Evolutionary conservation across 192 early-diverging fungal species (phyloP).

Genomic region (Rhizophagus clarus): DNA sequence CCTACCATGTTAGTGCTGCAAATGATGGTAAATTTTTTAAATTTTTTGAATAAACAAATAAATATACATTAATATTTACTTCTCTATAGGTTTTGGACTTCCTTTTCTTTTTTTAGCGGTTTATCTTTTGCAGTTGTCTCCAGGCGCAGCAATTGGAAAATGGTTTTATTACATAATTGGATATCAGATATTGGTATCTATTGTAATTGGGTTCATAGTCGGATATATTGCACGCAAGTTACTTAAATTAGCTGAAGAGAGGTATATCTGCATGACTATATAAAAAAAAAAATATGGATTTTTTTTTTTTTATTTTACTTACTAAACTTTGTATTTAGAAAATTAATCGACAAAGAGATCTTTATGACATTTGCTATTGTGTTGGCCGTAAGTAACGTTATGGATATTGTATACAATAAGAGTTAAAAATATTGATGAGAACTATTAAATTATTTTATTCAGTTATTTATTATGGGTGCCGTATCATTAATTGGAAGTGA

Average conservation of each 20-base stretch:
- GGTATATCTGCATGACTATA: conserved; percentile 39
- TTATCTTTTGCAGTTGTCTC: conserved; percentile 56
- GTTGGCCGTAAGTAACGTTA: conserved; percentile 49
- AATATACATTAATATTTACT: conserved; percentile 45
- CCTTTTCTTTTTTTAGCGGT: conserved; percentile 83
- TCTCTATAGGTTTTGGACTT: conserved; percentile 56
- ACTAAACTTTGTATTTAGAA: conserved; percentile 22
- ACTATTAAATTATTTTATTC: not conserved
- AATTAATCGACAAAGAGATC: conserved; percentile 74
- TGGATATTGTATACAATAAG: not conserved
- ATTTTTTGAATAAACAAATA: not conserved
- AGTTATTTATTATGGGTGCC: conserved; percentile 53
- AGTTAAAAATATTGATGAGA: not conserved
- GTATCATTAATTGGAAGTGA: conserved; percentile 67
- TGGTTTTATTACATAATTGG: conserved; percentile 72
- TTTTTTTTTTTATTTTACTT: not conserved
- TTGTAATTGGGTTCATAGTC: conserved; percentile 68
- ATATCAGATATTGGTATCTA: conserved; percentile 76
- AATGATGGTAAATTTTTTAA: conserved; percentile 67
- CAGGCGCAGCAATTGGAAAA: conserved; percentile 65
- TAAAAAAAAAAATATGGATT: not conserved
- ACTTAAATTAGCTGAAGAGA: conserved; percentile 64
- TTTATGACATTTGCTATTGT: conserved; percentile 76
- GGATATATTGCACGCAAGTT: conserved; percentile 68
- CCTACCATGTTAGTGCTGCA: conserved; percentile 56